phyloP scores from a whole-genome alignment of 495 filamentous ascomycete genomes.

The Neurospora sp. region DNA sequence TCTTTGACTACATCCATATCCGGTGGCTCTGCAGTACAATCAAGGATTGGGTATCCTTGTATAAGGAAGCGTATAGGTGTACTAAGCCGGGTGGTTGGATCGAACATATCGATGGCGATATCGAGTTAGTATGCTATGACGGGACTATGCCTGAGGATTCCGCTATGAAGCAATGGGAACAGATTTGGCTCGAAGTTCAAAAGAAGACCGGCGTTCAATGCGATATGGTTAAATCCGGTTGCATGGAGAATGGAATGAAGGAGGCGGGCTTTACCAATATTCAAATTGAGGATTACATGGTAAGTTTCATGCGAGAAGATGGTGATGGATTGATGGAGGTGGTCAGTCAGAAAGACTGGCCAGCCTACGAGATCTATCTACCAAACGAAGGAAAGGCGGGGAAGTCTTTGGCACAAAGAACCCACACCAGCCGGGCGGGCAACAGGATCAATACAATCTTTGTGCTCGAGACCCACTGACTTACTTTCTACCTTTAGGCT shows the following conservation, averaged over 20 bases:
- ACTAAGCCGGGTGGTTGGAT: slow-evolving; percentile 29
- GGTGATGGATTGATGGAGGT: not conserved
- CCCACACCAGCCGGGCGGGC: not conserved
- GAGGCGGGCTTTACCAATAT: slow-evolving; percentile 47
- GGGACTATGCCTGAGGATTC: not conserved
- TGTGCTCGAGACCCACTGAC: not conserved
- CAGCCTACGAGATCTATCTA: not conserved
- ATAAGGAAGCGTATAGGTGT: slow-evolving; percentile 18
- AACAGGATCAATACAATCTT: accelerated
- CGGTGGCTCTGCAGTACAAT: slow-evolving; percentile 41
- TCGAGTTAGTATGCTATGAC: not conserved
- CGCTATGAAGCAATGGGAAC: not conserved
- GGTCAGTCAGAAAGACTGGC: not conserved
- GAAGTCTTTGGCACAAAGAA: not conserved
- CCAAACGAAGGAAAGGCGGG: slow-evolving; percentile 5
- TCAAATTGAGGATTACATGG: not conserved
- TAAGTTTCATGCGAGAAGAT: not conserved
- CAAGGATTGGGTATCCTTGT: slow-evolving; percentile 34
- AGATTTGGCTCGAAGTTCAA: not conserved
- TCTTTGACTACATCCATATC: slow-evolving; percentile 47
- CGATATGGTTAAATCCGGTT: slow-evolving; percentile 13
- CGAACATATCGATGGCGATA: slow-evolving; percentile 8
- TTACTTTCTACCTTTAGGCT: slow-evolving; percentile 4
- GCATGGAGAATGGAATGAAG: slow-evolving; percentile 45
- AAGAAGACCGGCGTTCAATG: not conserved